Conservation (phyloP, 78 protist species). For the Planoprotostelium fungivorum region DNA sequence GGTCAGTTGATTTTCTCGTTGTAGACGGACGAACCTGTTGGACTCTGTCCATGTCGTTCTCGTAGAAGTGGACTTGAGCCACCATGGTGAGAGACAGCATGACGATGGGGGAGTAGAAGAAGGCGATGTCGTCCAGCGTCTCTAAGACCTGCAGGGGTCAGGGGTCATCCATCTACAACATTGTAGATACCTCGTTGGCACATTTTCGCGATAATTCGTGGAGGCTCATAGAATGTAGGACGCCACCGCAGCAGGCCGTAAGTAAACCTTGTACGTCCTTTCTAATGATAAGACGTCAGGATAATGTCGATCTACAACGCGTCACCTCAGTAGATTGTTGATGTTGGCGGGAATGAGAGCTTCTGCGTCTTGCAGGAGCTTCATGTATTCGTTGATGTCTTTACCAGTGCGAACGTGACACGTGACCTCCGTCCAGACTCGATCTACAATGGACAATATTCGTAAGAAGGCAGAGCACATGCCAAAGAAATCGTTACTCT, state of each 20-base stretch:
- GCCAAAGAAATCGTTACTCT: neutral
- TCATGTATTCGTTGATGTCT: neutral
- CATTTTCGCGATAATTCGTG: neutral
- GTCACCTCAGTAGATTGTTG: neutral
- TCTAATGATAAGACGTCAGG: no score
- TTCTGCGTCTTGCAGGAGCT: neutral
- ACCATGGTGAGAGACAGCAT: neutral
- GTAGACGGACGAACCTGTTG: neutral
- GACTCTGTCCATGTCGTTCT: neutral
- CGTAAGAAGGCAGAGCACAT: neutral
- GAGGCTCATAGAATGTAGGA: neutral
- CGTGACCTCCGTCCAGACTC: neutral
- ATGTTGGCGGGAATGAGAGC: neutral
- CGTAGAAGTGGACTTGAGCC: neutral
- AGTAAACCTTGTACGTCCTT: neutral
- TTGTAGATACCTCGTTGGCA: neutral
- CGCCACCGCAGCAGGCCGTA: neutral
- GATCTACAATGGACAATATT: neutral
- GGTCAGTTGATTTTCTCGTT: neutral
- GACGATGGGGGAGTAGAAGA: neutral
- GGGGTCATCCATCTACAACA: neutral
- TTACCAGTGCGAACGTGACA: neutral
- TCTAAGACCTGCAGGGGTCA: neutral
- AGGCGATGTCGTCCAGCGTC: neutral
- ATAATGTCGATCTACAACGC: no score